Percentiles rank a stretch among this genome's conserved stretches.
Conservation (phyloP, 73 alveolate species). For the Durusdinium trenchii region DNA sequence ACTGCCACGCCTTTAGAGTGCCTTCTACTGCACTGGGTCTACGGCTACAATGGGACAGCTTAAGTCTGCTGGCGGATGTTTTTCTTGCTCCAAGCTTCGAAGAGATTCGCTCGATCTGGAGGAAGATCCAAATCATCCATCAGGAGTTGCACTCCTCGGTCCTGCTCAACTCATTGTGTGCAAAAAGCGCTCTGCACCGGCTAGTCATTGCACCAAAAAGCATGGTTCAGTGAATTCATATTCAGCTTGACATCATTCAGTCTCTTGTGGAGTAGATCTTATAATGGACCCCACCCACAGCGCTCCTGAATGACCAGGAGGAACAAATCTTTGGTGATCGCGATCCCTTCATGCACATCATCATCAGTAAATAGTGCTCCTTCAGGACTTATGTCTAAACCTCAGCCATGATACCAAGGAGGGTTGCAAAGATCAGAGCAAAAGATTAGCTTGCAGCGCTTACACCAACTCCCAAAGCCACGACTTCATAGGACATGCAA, state of each 20-base stretch:
- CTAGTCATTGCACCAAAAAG: no score
- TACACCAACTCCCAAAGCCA: no score
- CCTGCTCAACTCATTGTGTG: no score
- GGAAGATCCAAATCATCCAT: conserved; percentile 56
- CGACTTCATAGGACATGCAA: no score
- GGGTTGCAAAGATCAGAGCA: background rate
- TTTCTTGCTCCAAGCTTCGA: background rate
- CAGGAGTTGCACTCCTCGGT: conserved; percentile 45
- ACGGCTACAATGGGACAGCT: no score
- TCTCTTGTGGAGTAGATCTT: background rate
- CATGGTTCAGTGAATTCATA: no score
- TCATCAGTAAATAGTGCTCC: conserved; percentile 42
- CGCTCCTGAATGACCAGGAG: conserved; percentile 78
- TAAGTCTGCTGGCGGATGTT: background rate
- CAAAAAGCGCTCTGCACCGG: no score
- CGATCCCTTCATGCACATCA: conserved; percentile 82
- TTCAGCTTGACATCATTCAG: background rate
- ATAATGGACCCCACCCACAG: no score
- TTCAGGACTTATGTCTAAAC: conserved; percentile 21
- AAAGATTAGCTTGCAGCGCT: no score
- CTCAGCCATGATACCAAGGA: background rate
- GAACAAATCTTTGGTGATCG: conserved; percentile 65
- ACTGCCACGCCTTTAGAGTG: no score
- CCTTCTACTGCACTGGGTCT: no score
- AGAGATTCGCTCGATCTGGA: conserved; percentile 23